These are phyloP conservation scores for Nakataea oryzae DNA, from an alignment of 2,329 filamentous ascomycete genomes.

Conservation along the genomic window DNA sequence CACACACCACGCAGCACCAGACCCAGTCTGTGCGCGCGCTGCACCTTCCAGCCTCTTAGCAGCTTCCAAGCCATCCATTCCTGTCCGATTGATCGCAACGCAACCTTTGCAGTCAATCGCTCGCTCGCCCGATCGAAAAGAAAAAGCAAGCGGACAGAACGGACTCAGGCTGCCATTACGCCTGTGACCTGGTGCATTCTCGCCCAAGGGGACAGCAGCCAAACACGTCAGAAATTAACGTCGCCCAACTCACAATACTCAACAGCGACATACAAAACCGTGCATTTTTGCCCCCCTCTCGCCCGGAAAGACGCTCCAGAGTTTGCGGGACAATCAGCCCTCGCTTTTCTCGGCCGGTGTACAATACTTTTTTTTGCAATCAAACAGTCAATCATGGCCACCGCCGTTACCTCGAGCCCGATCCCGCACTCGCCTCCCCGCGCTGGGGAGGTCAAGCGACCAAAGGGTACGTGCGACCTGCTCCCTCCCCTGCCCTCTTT, in stretches of 20 bases:
- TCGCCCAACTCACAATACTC: background rate
- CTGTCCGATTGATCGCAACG: background rate
- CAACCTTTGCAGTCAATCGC: background rate
- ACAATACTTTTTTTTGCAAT: background rate
- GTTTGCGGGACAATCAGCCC: background rate
- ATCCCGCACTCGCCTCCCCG: slow-evolving; percentile 30
- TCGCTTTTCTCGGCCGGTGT: background rate
- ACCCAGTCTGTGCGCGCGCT: background rate
- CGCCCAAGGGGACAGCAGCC: background rate
- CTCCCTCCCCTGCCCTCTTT: background rate
- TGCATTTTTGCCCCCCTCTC: background rate
- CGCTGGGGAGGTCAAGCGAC: slow-evolving; percentile 26
- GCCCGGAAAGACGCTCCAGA: background rate
- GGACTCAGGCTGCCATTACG: no score
- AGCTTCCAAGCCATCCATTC: background rate
- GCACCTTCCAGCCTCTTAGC: background rate
- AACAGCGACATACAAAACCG: background rate
- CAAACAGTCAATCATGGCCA: slow-evolving; percentile 25
- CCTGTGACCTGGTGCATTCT: background rate
- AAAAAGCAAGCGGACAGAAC: background rate
- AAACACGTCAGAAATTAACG: background rate
- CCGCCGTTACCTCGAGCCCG: slow-evolving; percentile 24
- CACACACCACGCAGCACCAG: background rate
- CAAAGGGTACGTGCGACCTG: slow-evolving; percentile 28
- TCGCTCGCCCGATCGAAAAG: background rate